Percentiles rank a stretch among this genome's conserved stretches.
Evolutionary conservation across 306 rosid species (phyloP).

Genomic region (Prunus mongolica): DNA sequence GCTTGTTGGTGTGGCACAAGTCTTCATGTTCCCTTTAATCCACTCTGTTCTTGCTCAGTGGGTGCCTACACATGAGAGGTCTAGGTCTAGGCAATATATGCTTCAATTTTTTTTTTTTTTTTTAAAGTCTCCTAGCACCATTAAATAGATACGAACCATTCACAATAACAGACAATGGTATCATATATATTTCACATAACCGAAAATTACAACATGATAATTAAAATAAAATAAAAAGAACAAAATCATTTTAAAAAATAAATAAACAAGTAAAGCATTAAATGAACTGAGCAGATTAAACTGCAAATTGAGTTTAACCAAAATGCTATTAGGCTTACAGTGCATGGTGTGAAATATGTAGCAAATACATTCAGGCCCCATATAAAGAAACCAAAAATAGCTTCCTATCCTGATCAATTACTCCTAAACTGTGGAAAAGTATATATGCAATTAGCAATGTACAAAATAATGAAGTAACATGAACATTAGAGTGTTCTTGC

Average conservation of each 20-base stretch:
- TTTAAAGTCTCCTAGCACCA: no score
- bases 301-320: background rate
- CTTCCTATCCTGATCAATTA: constrained; percentile 82
- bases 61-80: background rate
- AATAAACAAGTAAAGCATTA: background rate
- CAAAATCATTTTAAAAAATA: background rate
- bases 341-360: constrained; percentile 32
- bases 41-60: constrained; percentile 8
- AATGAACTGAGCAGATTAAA: background rate
- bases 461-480: background rate
- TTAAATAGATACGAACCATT: no score
- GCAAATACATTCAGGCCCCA: no score
- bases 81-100: constrained; percentile 14
- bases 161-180: no score
- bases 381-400: constrained; percentile 59
- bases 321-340: constrained; percentile 37
- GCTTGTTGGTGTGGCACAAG: constrained; percentile 16
- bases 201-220: no score
- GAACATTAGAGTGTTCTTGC: constrained; percentile 41
- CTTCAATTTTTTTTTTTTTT: no score
- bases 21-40: constrained; percentile 13
- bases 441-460: constrained; percentile 10
- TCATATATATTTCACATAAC: background rate
- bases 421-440: constrained; percentile 65
- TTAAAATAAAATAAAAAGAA: no score